Conservation (phyloP, 169 alveolate species). For the Perkinsus olseni region DNA sequence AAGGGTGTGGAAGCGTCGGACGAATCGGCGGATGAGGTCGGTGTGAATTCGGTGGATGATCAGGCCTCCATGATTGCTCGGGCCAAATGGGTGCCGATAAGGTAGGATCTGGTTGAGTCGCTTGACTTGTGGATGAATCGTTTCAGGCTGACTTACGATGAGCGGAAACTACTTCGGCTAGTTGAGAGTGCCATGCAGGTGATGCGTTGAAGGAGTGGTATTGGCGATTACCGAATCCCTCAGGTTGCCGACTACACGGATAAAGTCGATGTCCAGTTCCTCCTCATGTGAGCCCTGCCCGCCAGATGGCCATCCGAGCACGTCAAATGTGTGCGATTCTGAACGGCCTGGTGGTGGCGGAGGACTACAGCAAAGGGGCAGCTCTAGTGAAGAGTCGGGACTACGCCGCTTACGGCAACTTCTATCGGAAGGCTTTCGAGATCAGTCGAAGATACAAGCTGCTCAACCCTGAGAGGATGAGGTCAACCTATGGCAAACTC, state of each 20-base stretch:
- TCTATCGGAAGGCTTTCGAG: constrained; percentile 72
- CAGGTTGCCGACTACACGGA: constrained; percentile 74
- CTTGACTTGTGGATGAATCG: too few species aligned
- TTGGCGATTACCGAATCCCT: neutral
- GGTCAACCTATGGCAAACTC: constrained; percentile 74
- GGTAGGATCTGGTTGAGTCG: too few species aligned
- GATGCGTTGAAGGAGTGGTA: neutral
- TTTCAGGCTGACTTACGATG: constrained; percentile 24
- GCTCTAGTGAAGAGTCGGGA: constrained; percentile 60
- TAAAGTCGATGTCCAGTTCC: constrained; percentile 58
- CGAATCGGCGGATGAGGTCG: neutral
- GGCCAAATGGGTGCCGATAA: neutral
- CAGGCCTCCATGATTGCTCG: neutral
- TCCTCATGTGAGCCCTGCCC: constrained; percentile 51
- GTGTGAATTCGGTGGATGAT: neutral
- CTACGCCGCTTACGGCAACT: constrained; percentile 56
- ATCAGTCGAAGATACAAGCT: constrained; percentile 79
- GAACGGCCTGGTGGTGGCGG: constrained; percentile 76
- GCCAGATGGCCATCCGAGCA: constrained; percentile 60
- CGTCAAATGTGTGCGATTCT: constrained; percentile 73
- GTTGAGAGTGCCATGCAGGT: constrained; percentile 71
- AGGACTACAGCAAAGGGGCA: constrained; percentile 76
- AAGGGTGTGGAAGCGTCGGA: neutral
- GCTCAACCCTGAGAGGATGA: constrained; percentile 79
- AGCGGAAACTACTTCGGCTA: constrained; percentile 62